Base-by-base conservation (phyloP, 805 yeast genomes). In the Metschnikowia peoriensis region DNA sequence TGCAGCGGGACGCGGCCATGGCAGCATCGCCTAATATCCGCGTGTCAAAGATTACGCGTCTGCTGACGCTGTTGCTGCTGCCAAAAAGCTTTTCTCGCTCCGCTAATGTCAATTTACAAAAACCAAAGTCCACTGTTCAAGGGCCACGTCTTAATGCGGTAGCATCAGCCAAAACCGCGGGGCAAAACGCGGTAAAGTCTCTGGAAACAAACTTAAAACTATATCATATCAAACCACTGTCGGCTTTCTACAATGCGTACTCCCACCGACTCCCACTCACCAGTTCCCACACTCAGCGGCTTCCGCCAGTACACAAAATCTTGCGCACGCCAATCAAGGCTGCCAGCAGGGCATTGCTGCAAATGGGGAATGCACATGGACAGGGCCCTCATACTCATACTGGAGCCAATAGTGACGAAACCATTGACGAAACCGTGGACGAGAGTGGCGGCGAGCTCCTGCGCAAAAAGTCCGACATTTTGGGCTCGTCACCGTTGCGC, bases 291-390 rank as follows among this genome's bases (percentile, higher is more conserved):
- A 6, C 41, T 14, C 54, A 53, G 41, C 53, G 60, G 41, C 63
- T 58, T 37, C 79, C 79, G 28, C 66, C 78, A 12, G 75, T 75
- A 52, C 72, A 70, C 58, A 75, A 72, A 57, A 75, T 75, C 49
- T 67, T 75, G 58, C 71, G 72, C 50, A 75, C 79, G 2, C 79
- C 79, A 35, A 71, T 75, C 50, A 75, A 71, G 55, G 62, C 63
- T 38, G 62, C 72, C 14, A 61, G 57, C 48, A 56, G 67, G 8
- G 62, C 66, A 10, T 39, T 49, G 44, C 49, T 50, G 50, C 52
- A 48, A 16, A 11, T 50, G 32, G 60, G 68, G 37, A 60, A 58
- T 54, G 44, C 34, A 1, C 10, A 22, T 22, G 22, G 22, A 22
- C 22, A 22, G 22, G 22, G 22, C 22, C 22, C 22, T 22, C 22